Percentiles rank a stretch among this genome's conserved stretches.
These are phyloP conservation scores for Puya raimondii DNA, from an alignment of 176 grass and related monocot genomes.

Conservation along the genomic window DNA sequence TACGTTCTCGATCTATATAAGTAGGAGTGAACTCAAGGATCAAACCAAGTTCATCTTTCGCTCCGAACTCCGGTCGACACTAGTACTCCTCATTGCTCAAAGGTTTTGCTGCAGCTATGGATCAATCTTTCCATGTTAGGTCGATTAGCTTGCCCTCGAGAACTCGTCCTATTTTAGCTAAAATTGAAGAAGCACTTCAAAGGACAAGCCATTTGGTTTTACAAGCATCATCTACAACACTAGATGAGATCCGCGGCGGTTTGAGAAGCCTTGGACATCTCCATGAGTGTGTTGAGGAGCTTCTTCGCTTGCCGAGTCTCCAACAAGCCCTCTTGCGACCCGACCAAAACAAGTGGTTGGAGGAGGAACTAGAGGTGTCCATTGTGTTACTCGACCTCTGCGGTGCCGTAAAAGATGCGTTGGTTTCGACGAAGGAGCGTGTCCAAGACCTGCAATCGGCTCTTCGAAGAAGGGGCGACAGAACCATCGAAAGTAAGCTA, in stretches of 20 bases:
- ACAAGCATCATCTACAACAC: neutral
- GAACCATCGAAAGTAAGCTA: neutral
- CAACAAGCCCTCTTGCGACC: neutral
- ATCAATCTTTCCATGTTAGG: constrained; percentile 8
- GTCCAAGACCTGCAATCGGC: neutral
- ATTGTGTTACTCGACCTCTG: constrained; percentile 8
- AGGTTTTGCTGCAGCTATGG: neutral
- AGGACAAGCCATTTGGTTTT: neutral
- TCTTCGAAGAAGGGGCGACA: neutral
- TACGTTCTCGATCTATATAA: too few relatives aligned
- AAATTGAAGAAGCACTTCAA: constrained; percentile 3
- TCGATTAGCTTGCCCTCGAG: constrained; percentile 15
- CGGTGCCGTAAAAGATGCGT: constrained; percentile 1
- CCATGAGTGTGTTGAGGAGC: constrained; percentile 6
- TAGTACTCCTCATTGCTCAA: too few relatives aligned
- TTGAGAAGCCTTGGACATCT: constrained; percentile 1
- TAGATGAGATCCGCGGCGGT: neutral
- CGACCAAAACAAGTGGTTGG: constrained; percentile 3
- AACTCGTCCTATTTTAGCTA: constrained; percentile 3
- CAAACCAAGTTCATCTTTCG: too few relatives aligned
- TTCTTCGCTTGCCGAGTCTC: constrained; percentile 3
- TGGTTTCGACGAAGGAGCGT: neutral
- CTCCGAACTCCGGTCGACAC: too few relatives aligned
- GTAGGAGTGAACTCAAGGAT: too few relatives aligned
- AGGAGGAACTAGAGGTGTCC: constrained; percentile 14